Evolutionary conservation across 2,329 filamentous ascomycete species (phyloP).

Genomic region (Epichloe glyceriae): DNA sequence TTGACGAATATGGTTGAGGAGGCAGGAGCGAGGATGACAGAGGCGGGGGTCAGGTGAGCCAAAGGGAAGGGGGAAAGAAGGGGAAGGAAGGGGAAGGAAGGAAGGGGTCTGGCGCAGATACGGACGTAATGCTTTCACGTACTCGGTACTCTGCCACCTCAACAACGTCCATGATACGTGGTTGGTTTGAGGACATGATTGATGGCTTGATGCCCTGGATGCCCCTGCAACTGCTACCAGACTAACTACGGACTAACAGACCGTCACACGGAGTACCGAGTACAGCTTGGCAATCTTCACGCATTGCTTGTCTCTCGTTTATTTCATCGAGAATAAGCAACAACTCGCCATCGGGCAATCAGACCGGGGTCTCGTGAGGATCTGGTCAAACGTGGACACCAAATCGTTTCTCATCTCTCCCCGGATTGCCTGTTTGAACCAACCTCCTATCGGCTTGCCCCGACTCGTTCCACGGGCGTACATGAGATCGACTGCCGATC

Average conservation of each 20-base stretch:
- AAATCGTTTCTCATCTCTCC: background rate
- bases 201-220: background rate
- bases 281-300: too few relatives aligned
- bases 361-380: too few relatives aligned
- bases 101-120: conserved; percentile 2
- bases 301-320: too few relatives aligned
- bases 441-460: background rate
- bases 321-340: too few relatives aligned
- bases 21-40: background rate
- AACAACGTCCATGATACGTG: background rate
- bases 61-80: background rate
- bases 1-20: background rate
- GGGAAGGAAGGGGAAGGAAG: background rate
- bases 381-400: background rate
- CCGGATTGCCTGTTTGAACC: background rate
- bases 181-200: background rate
- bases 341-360: too few relatives aligned
- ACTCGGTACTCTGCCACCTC: background rate
- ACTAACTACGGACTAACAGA: too few relatives aligned
- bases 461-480: background rate
- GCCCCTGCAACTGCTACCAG: background rate
- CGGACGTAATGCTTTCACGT: conserved; percentile 17
- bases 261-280: too few relatives aligned
- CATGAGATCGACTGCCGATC: background rate
- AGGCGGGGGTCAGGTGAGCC: background rate